A percentile compares a stretch with the other conserved stretches of the same genome.
Evolutionary conservation across 1,284 basidiomycete species (phyloP).

Genomic region (Amylostereum areolatum): DNA sequence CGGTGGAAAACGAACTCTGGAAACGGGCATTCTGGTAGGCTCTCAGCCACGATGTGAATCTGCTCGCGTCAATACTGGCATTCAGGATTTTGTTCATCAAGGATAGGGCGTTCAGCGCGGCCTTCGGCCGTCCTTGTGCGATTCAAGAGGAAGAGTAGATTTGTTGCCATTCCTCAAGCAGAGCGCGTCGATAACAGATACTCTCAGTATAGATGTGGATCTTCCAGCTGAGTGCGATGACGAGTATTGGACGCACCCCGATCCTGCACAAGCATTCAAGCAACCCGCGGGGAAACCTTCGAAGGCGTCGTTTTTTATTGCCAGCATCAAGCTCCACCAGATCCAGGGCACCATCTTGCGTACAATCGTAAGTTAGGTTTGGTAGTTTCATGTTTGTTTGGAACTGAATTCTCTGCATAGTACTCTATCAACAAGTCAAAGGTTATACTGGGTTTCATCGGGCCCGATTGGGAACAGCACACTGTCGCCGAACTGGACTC

Average conservation of each 20-base stretch:
- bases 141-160: slow-evolving; percentile 43
- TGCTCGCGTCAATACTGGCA: slow-evolving; percentile 12
- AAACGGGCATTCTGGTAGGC: slow-evolving; percentile 45
- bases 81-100: slow-evolving; percentile 23
- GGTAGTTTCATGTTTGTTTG: not conserved
- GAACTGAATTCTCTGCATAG: slow-evolving; percentile 16
- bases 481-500: slow-evolving; percentile 52
- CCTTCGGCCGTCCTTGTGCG: slow-evolving; percentile 43
- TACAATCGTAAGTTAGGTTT: slow-evolving; percentile 28
- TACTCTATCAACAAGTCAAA: slow-evolving; percentile 55
- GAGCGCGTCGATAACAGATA: slow-evolving; percentile 1
- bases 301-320: slow-evolving; percentile 32
- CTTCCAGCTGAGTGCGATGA: slow-evolving; percentile 46
- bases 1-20: slow-evolving; percentile 39
- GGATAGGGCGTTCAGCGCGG: slow-evolving; percentile 33
- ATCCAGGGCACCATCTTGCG: slow-evolving; percentile 39
- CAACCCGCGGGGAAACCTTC: slow-evolving; percentile 30
- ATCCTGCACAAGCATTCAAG: slow-evolving; percentile 23
- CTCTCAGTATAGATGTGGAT: slow-evolving; percentile 37
- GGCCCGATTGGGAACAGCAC: slow-evolving; percentile 43
- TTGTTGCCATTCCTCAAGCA: not conserved
- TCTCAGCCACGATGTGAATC: not conserved
- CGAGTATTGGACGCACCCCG: slow-evolving; percentile 35
- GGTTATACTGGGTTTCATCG: slow-evolving; percentile 36
- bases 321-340: slow-evolving; percentile 37